Conservation (phyloP, 805 yeast genomes). For the Sugiyamaella qingdaonensis region DNA sequence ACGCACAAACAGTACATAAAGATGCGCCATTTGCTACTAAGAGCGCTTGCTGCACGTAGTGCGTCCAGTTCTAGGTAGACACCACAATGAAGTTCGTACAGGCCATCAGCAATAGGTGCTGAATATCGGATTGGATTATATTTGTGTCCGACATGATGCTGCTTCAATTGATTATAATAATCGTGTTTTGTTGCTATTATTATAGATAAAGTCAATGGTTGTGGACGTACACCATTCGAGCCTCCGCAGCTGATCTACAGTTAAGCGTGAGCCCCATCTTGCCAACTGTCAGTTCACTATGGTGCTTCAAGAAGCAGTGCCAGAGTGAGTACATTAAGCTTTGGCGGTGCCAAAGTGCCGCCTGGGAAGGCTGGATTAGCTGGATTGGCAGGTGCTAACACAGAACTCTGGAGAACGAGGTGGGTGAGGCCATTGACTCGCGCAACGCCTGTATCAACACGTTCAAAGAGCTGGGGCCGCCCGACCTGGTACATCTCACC, state of each 20-base stretch:
- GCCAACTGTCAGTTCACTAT: slow-evolving; percentile 4
- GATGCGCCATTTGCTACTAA: too few species aligned
- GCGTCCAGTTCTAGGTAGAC: too few species aligned
- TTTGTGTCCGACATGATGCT: too few species aligned
- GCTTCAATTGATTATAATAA: too few species aligned
- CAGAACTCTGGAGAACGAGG: slow-evolving; percentile 44
- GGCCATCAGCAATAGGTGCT: too few species aligned
- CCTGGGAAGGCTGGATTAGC: background rate
- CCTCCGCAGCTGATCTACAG: background rate
- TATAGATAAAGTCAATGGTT: too few species aligned
- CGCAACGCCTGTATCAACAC: slow-evolving; percentile 42
- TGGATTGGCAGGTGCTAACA: slow-evolving; percentile 11
- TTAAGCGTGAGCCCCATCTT: background rate
- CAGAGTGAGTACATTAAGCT: background rate
- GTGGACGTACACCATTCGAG: too few species aligned
- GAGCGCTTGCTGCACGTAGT: too few species aligned
- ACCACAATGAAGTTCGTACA: too few species aligned
- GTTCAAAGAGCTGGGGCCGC: slow-evolving; percentile 62
- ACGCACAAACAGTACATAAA: too few species aligned
- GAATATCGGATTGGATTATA: too few species aligned
- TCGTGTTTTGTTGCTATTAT: too few species aligned
- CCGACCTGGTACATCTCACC: slow-evolving; percentile 59
- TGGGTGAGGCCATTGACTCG: slow-evolving; percentile 51
- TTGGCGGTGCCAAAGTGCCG: background rate
- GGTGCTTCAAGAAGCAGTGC: slow-evolving; percentile 2